Evolutionary conservation across 176 grass and related monocot species (phyloP), one percentile per base, ranked within the genome.

Genomic region (Zoysia japonica): DNA sequence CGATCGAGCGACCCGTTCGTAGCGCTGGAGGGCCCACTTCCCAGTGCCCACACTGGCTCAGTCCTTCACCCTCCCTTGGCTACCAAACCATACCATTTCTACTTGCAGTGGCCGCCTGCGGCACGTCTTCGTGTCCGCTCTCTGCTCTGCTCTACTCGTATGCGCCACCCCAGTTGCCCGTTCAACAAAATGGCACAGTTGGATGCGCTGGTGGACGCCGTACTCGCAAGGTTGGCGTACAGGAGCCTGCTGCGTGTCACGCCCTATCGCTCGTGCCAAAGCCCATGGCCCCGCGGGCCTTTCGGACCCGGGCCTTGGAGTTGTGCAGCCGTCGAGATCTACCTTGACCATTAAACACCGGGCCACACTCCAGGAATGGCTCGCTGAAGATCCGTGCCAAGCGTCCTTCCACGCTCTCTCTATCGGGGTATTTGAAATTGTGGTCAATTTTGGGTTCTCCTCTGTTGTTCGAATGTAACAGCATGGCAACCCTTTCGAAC

Each of bases 291-390:
- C 83, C 74, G 7, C 7, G 37, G 68, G 85, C 82, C 28, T 89
- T 89, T 74, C 74, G 70, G 79, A 1, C 93, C 90, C 2, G 87
- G 93, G 17, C 90, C 79, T 5, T 92, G 93, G 93, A 90, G 92
- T 72, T 82, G 90, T 47, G 74, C 79, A 7, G 86, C 87, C 43
- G 87, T 92, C 47, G 90, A 96, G 72, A 76, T 96, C 38, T 65
- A 83, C 36, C 72, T 96, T 35, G 90, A 92, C 72, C 28, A 28
- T 28, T 28, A 28, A 28, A 28, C 28, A 28, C 28, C 78, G 65
- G 1, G 53, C 50, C 61, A 92, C 93, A 38, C 86, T 98, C 43
- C 74, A 10, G 9, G 61, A 94, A 60, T 98, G 95, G 95, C 85
- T 98, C 5, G 62, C 90, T 1, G 92, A 98, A 75, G 92, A 91